Evolutionary conservation across 2,329 filamentous ascomycete genomes (phyloP).

Genomic region (Trichophyton verrucosum): DNA sequence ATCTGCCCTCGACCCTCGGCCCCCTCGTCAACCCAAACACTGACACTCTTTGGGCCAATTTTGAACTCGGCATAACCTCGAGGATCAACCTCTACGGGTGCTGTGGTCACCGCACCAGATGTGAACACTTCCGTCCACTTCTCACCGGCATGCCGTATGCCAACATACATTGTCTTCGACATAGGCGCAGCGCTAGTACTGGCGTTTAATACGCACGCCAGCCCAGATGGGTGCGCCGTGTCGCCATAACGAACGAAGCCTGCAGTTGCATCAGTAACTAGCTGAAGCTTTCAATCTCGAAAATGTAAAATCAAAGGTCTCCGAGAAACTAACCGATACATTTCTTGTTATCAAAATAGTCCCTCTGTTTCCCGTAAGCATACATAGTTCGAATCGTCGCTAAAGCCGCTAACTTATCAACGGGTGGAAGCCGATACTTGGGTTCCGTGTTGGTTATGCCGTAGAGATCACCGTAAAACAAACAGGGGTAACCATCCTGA

Average conservation of each 20-base stretch:
- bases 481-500: constrained; percentile 49
- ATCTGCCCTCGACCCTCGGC: constrained; percentile 38
- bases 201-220: constrained; percentile 48
- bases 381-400: constrained; percentile 52
- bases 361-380: constrained; percentile 52
- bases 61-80: constrained; percentile 49
- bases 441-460: constrained; percentile 45
- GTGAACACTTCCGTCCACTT: constrained; percentile 52
- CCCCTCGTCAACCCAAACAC: constrained; percentile 49
- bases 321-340: constrained; percentile 41
- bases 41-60: constrained; percentile 42
- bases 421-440: constrained; percentile 28
- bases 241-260: constrained; percentile 40
- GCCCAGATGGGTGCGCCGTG: constrained; percentile 37
- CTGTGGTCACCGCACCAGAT: constrained; percentile 42
- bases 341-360: constrained; percentile 50
- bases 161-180: constrained; percentile 51
- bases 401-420: constrained; percentile 41
- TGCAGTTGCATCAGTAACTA: constrained; percentile 13
- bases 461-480: constrained; percentile 61
- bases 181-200: constrained; percentile 35
- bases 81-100: constrained; percentile 46
- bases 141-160: constrained; percentile 45
- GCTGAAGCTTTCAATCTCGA: background rate
- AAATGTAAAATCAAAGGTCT: background rate